Evolutionary conservation across 1,284 basidiomycete species (phyloP), one percentile per base, ranked within the genome.

Genomic region (Xerocomus nothofagi): DNA sequence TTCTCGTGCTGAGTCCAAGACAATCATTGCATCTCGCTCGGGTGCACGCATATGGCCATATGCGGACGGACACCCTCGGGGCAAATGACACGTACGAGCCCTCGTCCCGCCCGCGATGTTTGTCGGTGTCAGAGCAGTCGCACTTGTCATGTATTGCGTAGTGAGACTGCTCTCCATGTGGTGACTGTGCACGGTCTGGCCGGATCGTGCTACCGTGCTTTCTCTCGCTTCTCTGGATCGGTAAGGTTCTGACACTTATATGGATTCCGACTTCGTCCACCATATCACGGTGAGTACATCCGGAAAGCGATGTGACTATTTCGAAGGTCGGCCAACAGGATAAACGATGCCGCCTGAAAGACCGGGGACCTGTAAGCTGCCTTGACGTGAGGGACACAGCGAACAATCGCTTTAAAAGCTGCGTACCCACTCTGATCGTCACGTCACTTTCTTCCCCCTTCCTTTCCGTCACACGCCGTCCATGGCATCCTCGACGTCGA

Each of bases 401-500:
- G 24, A 29, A 23, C 55, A 20, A 30, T 54, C 37, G 36, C 38
- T 52, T 58, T 61, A 58, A 60, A 62, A 49, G n/a, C 37, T 44
- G 47, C 39, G 17, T 20, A 17, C 33, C 47, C 49, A 8, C 11
- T 44, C 30, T 31, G 33, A 46, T 49, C 33, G 20, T 51, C 42
- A 45, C 47, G 17, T 41, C 36, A 26, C 39, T 30, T 36, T 33
- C 41, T 51, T 48, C 46, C 34, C 31, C 47, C 49, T 37, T 39
- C 47, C 15, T 39, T 41, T 6, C 44, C 38, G 30, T 52, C 57
- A 54, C 53, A 48, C 40, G n/a, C 24, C 47, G 30, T 11, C 27
- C 48, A 62, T 64, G 61, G 36, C 61, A 8, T 50, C 53, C 26
- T 23, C 57, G 27, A 30, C 46, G 30, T 42, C 66, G 79, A 83